Conservation (phyloP, 192 early-diverging fungal species). For the Podila epicladia region DNA sequence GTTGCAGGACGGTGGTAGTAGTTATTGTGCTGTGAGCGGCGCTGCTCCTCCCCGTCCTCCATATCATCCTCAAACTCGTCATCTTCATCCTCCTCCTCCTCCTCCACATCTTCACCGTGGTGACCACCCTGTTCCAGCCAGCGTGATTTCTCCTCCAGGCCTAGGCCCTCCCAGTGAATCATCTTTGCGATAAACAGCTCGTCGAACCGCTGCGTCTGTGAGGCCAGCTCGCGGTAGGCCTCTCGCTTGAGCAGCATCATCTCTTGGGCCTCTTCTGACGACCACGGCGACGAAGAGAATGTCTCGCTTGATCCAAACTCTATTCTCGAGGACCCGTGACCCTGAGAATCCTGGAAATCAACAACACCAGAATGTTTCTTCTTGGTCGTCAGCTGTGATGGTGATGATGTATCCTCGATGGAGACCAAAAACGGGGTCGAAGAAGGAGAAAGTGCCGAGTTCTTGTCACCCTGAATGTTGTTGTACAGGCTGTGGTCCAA, state of each 20-base stretch:
- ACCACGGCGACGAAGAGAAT: neutral
- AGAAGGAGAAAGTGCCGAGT: neutral
- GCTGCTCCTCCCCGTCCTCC: neutral
- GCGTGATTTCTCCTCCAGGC: conserved; percentile 28
- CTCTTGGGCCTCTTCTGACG: neutral
- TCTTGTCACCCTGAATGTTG: conserved; percentile 1
- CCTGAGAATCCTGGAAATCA: too few species aligned
- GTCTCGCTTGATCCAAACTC: conserved; percentile 9
- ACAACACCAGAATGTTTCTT: neutral
- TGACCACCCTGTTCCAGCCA: conserved; percentile 22
- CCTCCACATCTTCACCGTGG: neutral
- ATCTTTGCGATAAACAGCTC: conserved; percentile 48
- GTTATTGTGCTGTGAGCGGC: neutral
- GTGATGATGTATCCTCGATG: neutral
- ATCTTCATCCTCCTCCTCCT: neutral
- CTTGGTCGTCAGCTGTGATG: neutral
- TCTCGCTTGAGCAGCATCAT: conserved; percentile 37
- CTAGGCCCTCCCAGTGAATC: conserved; percentile 38
- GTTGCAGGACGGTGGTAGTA: neutral
- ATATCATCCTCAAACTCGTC: neutral
- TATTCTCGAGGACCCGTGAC: too few species aligned
- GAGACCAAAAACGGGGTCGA: conserved; percentile 2
- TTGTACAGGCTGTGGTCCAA: neutral
- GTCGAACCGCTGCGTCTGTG: conserved; percentile 33
- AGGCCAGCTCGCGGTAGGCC: conserved; percentile 40